Conservation (phyloP, 306 rosid species). For the Dryas alaskensis region DNA sequence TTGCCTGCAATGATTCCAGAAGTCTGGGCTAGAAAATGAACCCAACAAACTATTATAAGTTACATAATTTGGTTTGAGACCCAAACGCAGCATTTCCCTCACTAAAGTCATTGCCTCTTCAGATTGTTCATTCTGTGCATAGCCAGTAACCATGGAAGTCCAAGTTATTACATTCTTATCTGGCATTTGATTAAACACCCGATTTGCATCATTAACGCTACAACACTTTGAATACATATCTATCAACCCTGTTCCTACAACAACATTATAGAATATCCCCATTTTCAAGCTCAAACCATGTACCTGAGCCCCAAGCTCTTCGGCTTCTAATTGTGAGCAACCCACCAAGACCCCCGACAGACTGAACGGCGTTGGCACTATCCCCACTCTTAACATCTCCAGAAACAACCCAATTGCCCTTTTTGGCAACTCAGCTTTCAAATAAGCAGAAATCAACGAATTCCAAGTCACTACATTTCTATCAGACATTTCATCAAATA, state of each 20-base stretch:
- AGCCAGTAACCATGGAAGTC: slow-evolving; percentile 46
- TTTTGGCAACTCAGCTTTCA: slow-evolving; percentile 23
- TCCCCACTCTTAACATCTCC: slow-evolving; percentile 34
- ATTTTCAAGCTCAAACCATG: slow-evolving; percentile 43
- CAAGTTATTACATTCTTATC: slow-evolving; percentile 43
- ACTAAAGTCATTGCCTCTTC: slow-evolving; percentile 39
- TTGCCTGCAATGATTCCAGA: slow-evolving; percentile 40
- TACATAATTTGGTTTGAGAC: slow-evolving; percentile 31
- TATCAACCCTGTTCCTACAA: slow-evolving; percentile 39
- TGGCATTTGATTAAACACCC: slow-evolving; percentile 36
- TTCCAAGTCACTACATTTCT: slow-evolving; percentile 45
- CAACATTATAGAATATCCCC: slow-evolving; percentile 30
- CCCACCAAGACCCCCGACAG: slow-evolving; percentile 37
- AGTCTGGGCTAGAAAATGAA: slow-evolving; percentile 29
- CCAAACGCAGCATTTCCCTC: slow-evolving; percentile 40
- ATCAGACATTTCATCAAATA: slow-evolving; percentile 37
- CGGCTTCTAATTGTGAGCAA: slow-evolving; percentile 37
- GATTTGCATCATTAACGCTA: slow-evolving; percentile 30
- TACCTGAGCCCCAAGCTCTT: slow-evolving; percentile 42
- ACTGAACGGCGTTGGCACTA: slow-evolving; percentile 37
- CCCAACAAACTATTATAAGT: slow-evolving; percentile 49
- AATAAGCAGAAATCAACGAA: slow-evolving; percentile 32
- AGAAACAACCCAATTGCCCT: slow-evolving; percentile 26
- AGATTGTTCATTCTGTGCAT: slow-evolving; percentile 33
- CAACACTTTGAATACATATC: slow-evolving; percentile 45